Evolutionary conservation across 164 flowering plant species (phyloP), one percentile per base, ranked within the genome.

Genomic region (Malania oleifera): DNA sequence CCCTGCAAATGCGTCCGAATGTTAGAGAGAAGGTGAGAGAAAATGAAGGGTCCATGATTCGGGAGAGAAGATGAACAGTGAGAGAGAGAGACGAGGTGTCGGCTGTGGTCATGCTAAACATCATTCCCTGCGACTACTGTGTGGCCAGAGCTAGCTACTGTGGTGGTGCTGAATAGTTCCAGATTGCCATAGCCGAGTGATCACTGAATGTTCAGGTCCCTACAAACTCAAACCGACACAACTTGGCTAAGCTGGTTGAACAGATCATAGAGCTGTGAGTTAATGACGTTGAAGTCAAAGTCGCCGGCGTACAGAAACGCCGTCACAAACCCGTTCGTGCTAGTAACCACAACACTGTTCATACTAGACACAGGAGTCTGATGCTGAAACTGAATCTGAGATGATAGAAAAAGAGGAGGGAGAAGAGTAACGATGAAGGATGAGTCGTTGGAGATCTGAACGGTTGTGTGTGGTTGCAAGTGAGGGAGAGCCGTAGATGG

Each of bases 101-200:
- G n/a, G n/a, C n/a, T n/a, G n/a, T n/a, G n/a, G n/a, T n/a, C n/a
- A n/a, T n/a, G n/a, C n/a, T n/a, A n/a, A n/a, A n/a, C n/a, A n/a
- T n/a, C n/a, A n/a, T n/a, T n/a, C n/a, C n/a, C n/a, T n/a, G n/a
- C n/a, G n/a, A n/a, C n/a, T n/a, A n/a, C n/a, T n/a, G n/a, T n/a
- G n/a, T n/a, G n/a, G n/a, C n/a, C n/a, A n/a, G n/a, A n/a, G n/a
- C n/a, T n/a, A n/a, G n/a, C n/a, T n/a, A n/a, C n/a, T n/a, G n/a
- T n/a, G n/a, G n/a, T n/a, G n/a, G n/a, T n/a, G n/a, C n/a, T n/a
- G n/a, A n/a, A n/a, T n/a, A n/a, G n/a, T n/a, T 90, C 85, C 24
- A 90, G 90, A 63, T 87, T 87, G 31, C 90, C 97, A 53, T 90
- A 90, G 45, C 97, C 97, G 9, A 90, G 88, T 18, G 92, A 87